These are phyloP conservation scores for Chrysanthemum makinoi DNA, from an alignment of 129 eudicot genomes.

Conservation along the genomic window DNA sequence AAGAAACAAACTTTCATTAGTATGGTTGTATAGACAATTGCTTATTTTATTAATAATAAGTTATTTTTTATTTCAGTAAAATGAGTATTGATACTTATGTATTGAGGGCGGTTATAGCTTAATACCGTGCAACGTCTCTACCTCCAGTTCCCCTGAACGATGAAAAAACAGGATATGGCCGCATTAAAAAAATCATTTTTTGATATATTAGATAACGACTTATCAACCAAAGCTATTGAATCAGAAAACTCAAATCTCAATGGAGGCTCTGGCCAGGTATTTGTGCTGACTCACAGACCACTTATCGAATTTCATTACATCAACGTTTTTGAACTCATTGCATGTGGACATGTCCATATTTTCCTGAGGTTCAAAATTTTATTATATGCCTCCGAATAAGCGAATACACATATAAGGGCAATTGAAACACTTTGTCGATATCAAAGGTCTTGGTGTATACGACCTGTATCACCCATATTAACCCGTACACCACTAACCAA, in stretches of 20 bases:
- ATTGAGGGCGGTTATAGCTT: slow-evolving; percentile 57
- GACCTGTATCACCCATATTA: neutral
- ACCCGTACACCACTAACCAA: neutral
- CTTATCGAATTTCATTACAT: neutral
- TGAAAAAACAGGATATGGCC: slow-evolving; percentile 68
- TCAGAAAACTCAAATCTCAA: slow-evolving; percentile 66
- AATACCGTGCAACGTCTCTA: slow-evolving; percentile 48
- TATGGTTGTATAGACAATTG: no score
- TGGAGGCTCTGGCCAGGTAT: slow-evolving; percentile 95
- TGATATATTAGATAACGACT: slow-evolving; percentile 38
- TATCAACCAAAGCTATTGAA: slow-evolving; percentile 36
- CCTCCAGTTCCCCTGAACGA: slow-evolving; percentile 61
- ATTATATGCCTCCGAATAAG: slow-evolving; percentile 44
- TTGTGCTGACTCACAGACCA: neutral
- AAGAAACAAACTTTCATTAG: no score
- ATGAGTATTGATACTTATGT: slow-evolving; percentile 25
- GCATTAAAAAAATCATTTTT: slow-evolving; percentile 48
- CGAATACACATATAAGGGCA: slow-evolving; percentile 46
- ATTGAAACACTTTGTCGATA: slow-evolving; percentile 57
- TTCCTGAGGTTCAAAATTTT: slow-evolving; percentile 84
- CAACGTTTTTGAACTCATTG: slow-evolving; percentile 19
- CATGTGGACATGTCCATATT: slow-evolving; percentile 8
- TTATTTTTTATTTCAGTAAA: no score
- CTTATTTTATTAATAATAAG: no score
- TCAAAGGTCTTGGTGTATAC: slow-evolving; percentile 55